Percentiles rank a stretch among this genome's conserved stretches.
Conservation (phyloP, 805 yeast species). For the Kluyveromyces siamensis region DNA sequence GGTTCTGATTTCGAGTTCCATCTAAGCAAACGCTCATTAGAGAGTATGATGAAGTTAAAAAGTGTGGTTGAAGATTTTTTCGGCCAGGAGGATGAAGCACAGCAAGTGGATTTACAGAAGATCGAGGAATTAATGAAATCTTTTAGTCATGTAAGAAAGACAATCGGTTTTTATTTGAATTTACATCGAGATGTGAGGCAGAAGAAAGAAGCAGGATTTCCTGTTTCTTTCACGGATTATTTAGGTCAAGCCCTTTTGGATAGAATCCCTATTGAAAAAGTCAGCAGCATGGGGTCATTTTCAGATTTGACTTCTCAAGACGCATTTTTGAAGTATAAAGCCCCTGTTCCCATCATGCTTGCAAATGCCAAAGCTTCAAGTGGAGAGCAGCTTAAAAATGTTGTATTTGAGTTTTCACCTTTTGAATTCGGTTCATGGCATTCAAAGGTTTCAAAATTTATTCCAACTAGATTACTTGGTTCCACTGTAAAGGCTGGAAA, state of each 20-base stretch:
- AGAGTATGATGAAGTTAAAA: constrained; percentile 9
- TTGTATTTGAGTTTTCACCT: constrained; percentile 50
- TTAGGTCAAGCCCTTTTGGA: constrained; percentile 58
- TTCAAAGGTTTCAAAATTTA: constrained; percentile 35
- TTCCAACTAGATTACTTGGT: constrained; percentile 45
- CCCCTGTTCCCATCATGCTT: constrained; percentile 45
- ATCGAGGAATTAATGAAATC: constrained; percentile 13
- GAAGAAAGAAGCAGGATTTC: constrained; percentile 45
- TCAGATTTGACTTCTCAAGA: constrained; percentile 34
- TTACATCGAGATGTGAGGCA: constrained; percentile 46
- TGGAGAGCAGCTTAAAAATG: constrained; percentile 29
- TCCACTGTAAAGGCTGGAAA: constrained; percentile 37
- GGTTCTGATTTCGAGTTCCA: not conserved
- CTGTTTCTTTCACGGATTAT: constrained; percentile 54
- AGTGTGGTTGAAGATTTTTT: constrained; percentile 7
- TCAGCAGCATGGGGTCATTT: constrained; percentile 20
- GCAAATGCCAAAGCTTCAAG: constrained; percentile 32
- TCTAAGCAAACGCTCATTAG: constrained; percentile 9
- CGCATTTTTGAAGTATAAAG: constrained; percentile 27
- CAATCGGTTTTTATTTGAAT: constrained; percentile 40
- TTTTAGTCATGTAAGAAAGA: constrained; percentile 23
- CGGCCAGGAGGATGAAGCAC: constrained; percentile 12
- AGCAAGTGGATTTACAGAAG: constrained; percentile 7
- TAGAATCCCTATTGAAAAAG: constrained; percentile 8
- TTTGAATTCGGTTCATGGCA: constrained; percentile 68